phyloP scores from a whole-genome alignment of 345 rosid species.

The Murraya koenigii region DNA sequence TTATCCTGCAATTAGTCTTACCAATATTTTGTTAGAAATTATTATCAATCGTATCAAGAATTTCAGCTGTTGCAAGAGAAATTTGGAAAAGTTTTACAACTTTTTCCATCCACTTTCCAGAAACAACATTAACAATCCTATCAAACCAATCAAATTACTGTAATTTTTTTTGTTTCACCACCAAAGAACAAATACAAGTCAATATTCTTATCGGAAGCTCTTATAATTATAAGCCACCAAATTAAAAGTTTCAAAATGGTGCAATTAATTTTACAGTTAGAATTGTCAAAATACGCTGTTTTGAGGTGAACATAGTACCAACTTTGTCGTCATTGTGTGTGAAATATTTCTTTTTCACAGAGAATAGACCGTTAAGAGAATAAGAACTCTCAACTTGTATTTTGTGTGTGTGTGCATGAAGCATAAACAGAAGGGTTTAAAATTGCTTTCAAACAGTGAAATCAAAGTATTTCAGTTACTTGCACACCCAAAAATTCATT shows the following conservation, averaged over 20 bases:
- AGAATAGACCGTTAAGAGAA: slow-evolving; percentile 21
- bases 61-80: no score
- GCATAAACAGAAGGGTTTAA: slow-evolving; percentile 30
- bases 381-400: neutral
- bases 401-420: neutral
- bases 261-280: neutral
- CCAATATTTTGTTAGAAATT: no score
- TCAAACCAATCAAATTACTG: no score
- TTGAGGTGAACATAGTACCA: slow-evolving; percentile 14
- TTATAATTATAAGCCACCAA: neutral
- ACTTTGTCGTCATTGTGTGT: neutral
- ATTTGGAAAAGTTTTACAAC: no score
- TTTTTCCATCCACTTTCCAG: no score
- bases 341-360: neutral
- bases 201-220: neutral
- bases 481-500: slow-evolving; percentile 28
- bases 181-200: neutral
- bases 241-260: neutral
- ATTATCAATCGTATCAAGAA: no score
- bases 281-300: neutral
- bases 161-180: neutral
- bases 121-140: no score
- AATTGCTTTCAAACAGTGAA: slow-evolving; percentile 42
- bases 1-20: no score
- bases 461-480: slow-evolving; percentile 32